Percentiles rank a stretch among this genome's conserved stretches.
Evolutionary conservation across 768 basidiomycete genomes (phyloP).

Genomic region (Gymnopilus dilepis): DNA sequence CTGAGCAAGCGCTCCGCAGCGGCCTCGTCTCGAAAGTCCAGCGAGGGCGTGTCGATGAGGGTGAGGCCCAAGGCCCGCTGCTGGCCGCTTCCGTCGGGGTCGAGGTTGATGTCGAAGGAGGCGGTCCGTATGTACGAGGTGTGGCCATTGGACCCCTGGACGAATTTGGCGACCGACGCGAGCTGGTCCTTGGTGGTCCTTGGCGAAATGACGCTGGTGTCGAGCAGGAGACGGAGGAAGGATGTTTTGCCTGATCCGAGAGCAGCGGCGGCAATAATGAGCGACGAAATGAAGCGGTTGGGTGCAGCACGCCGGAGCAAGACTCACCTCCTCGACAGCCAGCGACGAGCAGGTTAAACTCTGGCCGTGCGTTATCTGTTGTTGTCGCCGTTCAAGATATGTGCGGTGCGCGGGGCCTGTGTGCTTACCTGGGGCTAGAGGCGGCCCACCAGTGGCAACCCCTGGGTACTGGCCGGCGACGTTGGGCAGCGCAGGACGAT

Average conservation of each 20-base stretch:
- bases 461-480: conserved; percentile 25
- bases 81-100: conserved; percentile 50
- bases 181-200: conserved; percentile 75
- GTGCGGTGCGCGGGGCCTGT: conserved; percentile 17
- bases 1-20: conserved; percentile 65
- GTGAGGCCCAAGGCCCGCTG: conserved; percentile 63
- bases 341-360: conserved; percentile 78
- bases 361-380: conserved; percentile 41
- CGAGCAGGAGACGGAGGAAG: conserved; percentile 84
- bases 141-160: conserved; percentile 73
- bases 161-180: conserved; percentile 80
- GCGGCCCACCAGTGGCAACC: conserved; percentile 17
- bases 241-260: conserved; percentile 78
- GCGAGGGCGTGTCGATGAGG: conserved; percentile 82
- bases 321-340: conserved; percentile 72
- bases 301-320: conserved; percentile 17
- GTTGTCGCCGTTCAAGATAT: conserved; percentile 15
- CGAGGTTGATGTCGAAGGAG: conserved; percentile 73
- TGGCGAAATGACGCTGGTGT: conserved; percentile 73
- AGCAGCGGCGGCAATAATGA: conserved; percentile 26
- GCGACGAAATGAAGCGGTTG: conserved; percentile 10
- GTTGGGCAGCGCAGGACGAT: conserved; percentile 31
- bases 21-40: conserved; percentile 73
- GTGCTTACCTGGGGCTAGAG: conserved; percentile 41
- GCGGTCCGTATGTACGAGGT: conserved; percentile 75